A percentile compares a stretch with the other conserved stretches of the same genome.
Conservation (phyloP, 2,329 filamentous ascomycete genomes). For the Pyrenochaeta sp. region DNA sequence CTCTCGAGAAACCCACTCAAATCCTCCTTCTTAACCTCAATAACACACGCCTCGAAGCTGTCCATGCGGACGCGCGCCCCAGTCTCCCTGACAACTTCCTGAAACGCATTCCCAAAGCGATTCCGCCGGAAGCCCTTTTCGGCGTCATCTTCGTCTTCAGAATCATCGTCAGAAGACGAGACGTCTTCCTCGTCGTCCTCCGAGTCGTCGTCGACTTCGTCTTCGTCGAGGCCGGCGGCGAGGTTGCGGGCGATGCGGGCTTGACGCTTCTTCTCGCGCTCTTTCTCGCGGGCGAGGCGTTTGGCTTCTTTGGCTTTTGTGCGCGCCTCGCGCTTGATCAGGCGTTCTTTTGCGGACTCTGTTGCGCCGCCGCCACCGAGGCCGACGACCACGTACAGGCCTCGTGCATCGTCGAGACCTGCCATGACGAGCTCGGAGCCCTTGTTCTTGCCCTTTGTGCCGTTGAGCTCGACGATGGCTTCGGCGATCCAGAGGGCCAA, state of each 20-base stretch:
- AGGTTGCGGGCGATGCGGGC: slow-evolving; percentile 37
- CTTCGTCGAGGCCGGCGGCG: slow-evolving; percentile 68
- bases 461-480: slow-evolving; percentile 88
- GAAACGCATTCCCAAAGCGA: slow-evolving; percentile 92
- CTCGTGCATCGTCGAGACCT: slow-evolving; percentile 83
- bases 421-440: slow-evolving; percentile 89
- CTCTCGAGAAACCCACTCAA: slow-evolving; percentile 88
- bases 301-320: slow-evolving; percentile 62
- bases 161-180: slow-evolving; percentile 64
- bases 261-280: slow-evolving; percentile 67
- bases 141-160: slow-evolving; percentile 63
- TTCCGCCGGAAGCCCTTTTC: slow-evolving; percentile 79
- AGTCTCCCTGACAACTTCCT: slow-evolving; percentile 92
- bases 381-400: slow-evolving; percentile 91
- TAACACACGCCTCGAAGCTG: slow-evolving; percentile 96
- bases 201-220: slow-evolving; percentile 59
- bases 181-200: slow-evolving; percentile 65
- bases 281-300: slow-evolving; percentile 64
- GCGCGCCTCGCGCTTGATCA: slow-evolving; percentile 71
- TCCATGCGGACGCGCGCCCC: slow-evolving; percentile 90
- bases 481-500: slow-evolving; percentile 94
- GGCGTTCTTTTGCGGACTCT: slow-evolving; percentile 63
- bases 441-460: slow-evolving; percentile 70
- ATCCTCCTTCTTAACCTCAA: slow-evolving; percentile 98
- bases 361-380: slow-evolving; percentile 84